These are phyloP conservation scores for Eimeria acervulina DNA, from an alignment of 169 alveolate species.

Conservation along the genomic window DNA sequence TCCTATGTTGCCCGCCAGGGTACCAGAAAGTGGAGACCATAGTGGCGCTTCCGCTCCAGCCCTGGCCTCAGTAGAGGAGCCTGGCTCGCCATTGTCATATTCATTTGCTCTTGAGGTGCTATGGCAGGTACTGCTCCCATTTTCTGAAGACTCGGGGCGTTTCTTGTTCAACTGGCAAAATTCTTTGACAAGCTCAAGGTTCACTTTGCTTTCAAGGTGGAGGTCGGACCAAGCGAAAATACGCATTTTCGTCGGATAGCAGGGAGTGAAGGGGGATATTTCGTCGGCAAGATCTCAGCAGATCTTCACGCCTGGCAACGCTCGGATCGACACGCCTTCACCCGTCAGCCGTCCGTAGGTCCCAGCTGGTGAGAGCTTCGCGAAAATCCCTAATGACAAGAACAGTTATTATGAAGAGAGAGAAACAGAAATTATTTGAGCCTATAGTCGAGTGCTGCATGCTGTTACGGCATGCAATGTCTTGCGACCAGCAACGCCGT, in stretches of 20 bases:
- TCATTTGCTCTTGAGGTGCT: background rate
- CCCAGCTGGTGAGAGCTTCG: background rate
- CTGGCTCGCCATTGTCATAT: background rate
- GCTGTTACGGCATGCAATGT: conserved; percentile 24
- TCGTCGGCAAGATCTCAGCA: background rate
- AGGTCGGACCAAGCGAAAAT: conserved; percentile 75
- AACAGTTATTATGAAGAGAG: background rate
- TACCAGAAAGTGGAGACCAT: background rate
- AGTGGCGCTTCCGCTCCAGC: conserved; percentile 3
- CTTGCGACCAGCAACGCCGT: background rate
- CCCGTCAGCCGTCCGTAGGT: background rate
- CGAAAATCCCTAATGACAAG: background rate
- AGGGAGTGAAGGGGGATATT: background rate
- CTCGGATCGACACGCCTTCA: background rate
- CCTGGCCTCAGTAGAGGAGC: background rate
- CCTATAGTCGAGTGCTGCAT: background rate
- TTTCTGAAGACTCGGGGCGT: conserved; percentile 9
- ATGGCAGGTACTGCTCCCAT: background rate
- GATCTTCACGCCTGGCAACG: background rate
- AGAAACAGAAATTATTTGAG: background rate
- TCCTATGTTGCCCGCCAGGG: conserved; percentile 42
- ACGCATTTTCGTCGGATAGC: conserved; percentile 36
- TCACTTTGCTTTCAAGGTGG: conserved; percentile 59
- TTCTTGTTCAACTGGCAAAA: conserved; percentile 45
- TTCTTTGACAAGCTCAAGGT: conserved; percentile 62